Evolutionary conservation across 2,329 filamentous ascomycete species (phyloP), one percentile per base, ranked within the genome.

Genomic region (Parastagonospora nodorum): DNA sequence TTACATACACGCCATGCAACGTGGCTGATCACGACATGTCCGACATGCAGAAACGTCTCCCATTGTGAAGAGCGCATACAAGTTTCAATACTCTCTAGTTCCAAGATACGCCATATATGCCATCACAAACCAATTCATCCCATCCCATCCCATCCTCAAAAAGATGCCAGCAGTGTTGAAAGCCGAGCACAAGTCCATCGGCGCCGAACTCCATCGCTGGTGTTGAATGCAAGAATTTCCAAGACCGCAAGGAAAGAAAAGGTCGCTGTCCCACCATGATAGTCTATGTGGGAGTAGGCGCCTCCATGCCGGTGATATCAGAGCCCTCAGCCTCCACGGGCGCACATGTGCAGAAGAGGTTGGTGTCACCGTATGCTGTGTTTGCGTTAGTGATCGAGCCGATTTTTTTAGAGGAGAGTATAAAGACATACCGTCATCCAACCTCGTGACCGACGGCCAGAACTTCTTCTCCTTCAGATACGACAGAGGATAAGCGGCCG

Each of bases 401-500:
- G 51, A 32, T 33, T 2, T 30, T 32, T 16, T 10, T 31, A 30
- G 12, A 37, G 2, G 8, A 8, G 3, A 8, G 8, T 2, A 9
- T 12, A 8, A 31, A 1, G 15, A 33, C 88, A 81, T 75, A 93
- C 90, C 83, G 79, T 97, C 93, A 72, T 97, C 89, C 15, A 97
- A 80, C 72, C 93, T 83, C 6, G 88, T 90, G 11, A 96, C 91
- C 31, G 80, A 87, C 0, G 93, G 92, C 93, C 93, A 97, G 78
- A 97, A 97, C 81, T 97, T 97, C 88, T 95, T 97, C 84, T 96
- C 90, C 73, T 84, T 84, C 55, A 97, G 77, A 76, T 85, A 96
- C 0, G 86, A 80, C 56, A 96, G 72, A 14, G 93, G 93, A 72
- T 96, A 97, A 0, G 91, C 93, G 0, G 93, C 93, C 75, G 87